A percentile compares a stretch with the other conserved stretches of the same genome.
Evolutionary conservation across 495 filamentous ascomycete genomes (phyloP).

Genomic region (Umbilicaria muhlenbergii): DNA sequence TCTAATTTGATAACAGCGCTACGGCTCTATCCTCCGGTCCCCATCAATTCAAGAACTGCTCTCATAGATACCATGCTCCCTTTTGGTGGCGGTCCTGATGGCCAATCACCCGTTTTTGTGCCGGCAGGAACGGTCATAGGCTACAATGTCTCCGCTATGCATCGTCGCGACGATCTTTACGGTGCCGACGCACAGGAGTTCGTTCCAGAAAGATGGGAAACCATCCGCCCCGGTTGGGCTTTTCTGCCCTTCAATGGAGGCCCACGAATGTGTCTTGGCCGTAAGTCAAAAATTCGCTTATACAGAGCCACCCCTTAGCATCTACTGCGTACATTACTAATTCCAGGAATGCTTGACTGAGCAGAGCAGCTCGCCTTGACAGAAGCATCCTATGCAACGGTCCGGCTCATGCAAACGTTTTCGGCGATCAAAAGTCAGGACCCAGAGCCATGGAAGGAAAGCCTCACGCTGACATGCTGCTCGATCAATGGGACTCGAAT

Average conservation of each 20-base stretch:
- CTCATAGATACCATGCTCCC: constrained; percentile 28
- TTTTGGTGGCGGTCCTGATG: constrained; percentile 31
- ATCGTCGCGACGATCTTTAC: constrained; percentile 28
- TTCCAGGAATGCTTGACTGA: neutral
- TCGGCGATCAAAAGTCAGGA: constrained; percentile 26
- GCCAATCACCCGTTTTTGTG: constrained; percentile 15
- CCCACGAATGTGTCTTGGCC: constrained; percentile 57
- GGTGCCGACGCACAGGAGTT: constrained; percentile 30
- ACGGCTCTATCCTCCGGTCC: constrained; percentile 27
- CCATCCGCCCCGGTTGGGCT: constrained; percentile 27
- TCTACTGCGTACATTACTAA: too few species aligned
- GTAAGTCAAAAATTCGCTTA: neutral
- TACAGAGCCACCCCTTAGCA: too few species aligned
- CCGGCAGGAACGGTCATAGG: constrained; percentile 11
- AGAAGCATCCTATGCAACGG: constrained; percentile 62
- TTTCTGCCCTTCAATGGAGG: constrained; percentile 57
- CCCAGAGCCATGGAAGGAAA: constrained; percentile 7
- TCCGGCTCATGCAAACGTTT: constrained; percentile 56
- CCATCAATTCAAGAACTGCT: constrained; percentile 25
- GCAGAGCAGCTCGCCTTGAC: constrained; percentile 61
- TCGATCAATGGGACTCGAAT: constrained; percentile 6
- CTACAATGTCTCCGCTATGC: constrained; percentile 25
- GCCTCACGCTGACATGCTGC: constrained; percentile 5
- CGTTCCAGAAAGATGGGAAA: constrained; percentile 32
- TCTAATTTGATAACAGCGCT: constrained; percentile 15